These are phyloP conservation scores for Colletotrichum cordylinicola DNA, from an alignment of 2,329 filamentous ascomycete genomes.

Conservation along the genomic window DNA sequence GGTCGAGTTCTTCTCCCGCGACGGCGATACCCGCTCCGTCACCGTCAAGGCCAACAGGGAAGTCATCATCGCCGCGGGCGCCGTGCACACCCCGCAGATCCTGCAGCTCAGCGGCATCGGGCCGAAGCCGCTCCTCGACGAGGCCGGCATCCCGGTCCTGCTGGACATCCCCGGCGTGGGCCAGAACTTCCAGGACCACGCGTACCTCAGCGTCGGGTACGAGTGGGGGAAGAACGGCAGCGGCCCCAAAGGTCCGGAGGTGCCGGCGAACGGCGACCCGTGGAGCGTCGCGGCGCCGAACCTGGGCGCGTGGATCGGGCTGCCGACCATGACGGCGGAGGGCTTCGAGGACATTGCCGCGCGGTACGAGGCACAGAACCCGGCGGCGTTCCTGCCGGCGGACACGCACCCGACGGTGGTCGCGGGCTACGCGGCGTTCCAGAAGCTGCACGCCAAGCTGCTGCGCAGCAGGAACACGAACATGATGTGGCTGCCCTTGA, in stretches of 20 bases:
- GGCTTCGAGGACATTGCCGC: slow-evolving; percentile 23
- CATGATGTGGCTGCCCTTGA: not conserved
- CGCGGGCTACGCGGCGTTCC: slow-evolving; percentile 45
- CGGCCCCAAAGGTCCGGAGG: not conserved
- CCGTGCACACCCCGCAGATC: slow-evolving; percentile 42
- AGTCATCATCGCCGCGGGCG: slow-evolving; percentile 41
- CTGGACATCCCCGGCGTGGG: slow-evolving; percentile 51
- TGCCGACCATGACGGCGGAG: slow-evolving; percentile 21
- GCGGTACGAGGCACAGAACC: slow-evolving; percentile 21
- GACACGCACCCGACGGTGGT: slow-evolving; percentile 23
- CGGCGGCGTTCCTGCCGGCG: slow-evolving; percentile 22
- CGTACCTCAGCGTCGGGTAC: slow-evolving; percentile 28
- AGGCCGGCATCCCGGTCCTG: slow-evolving; percentile 39
- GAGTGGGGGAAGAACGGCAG: slow-evolving; percentile 8
- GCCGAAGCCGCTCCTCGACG: slow-evolving; percentile 34
- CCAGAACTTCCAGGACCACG: slow-evolving; percentile 44
- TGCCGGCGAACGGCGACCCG: slow-evolving; percentile 1
- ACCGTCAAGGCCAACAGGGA: slow-evolving; percentile 32
- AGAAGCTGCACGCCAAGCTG: slow-evolving; percentile 26
- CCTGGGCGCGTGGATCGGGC: slow-evolving; percentile 25
- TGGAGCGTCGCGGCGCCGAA: slow-evolving; percentile 21
- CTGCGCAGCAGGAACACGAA: slow-evolving; percentile 24
- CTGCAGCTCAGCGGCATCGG: slow-evolving; percentile 52
- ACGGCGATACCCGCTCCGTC: slow-evolving; percentile 15
- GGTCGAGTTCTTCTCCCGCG: slow-evolving; percentile 25